Conservation (phyloP, 345 rosid species). For the Melaleuca quinquenervia region DNA sequence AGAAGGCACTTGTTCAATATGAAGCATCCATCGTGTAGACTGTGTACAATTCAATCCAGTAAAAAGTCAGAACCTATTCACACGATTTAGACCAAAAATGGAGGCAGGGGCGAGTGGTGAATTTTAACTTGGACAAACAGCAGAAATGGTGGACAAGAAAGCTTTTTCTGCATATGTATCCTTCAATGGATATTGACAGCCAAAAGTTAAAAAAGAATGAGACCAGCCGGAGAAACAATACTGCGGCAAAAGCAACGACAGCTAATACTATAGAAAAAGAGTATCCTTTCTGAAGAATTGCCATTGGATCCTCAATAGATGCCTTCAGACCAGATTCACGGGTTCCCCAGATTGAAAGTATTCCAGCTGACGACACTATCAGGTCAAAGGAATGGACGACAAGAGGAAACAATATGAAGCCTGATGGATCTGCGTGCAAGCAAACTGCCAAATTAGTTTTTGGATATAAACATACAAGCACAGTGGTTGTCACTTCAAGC, state of each 20-base stretch:
- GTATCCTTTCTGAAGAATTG: slow-evolving; percentile 96
- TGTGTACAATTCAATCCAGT: slow-evolving; percentile 13
- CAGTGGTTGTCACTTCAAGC: neutral
- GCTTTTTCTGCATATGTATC: neutral
- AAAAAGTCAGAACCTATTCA: neutral
- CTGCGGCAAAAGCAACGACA: slow-evolving; percentile 77
- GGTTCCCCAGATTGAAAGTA: slow-evolving; percentile 76
- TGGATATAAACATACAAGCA: neutral
- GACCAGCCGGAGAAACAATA: slow-evolving; percentile 25
- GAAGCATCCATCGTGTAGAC: slow-evolving; percentile 98
- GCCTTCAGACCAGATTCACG: slow-evolving; percentile 69
- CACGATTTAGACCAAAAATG: neutral
- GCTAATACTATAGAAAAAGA: slow-evolving; percentile 79
- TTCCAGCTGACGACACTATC: slow-evolving; percentile 82
- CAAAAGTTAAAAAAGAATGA: neutral
- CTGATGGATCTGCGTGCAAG: slow-evolving; percentile 84
- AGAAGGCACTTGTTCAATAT: slow-evolving; percentile 91
- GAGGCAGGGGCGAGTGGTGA: neutral
- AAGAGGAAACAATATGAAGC: slow-evolving; percentile 94
- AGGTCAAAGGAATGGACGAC: slow-evolving; percentile 99
- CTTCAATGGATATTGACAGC: neutral
- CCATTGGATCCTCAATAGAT: slow-evolving; percentile 89
- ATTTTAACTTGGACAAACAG: neutral
- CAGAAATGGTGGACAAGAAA: neutral
- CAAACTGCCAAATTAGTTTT: neutral